Evolutionary conservation across 2,329 filamentous ascomycete genomes (phyloP).

Genomic region (Beauveria asiatica): DNA sequence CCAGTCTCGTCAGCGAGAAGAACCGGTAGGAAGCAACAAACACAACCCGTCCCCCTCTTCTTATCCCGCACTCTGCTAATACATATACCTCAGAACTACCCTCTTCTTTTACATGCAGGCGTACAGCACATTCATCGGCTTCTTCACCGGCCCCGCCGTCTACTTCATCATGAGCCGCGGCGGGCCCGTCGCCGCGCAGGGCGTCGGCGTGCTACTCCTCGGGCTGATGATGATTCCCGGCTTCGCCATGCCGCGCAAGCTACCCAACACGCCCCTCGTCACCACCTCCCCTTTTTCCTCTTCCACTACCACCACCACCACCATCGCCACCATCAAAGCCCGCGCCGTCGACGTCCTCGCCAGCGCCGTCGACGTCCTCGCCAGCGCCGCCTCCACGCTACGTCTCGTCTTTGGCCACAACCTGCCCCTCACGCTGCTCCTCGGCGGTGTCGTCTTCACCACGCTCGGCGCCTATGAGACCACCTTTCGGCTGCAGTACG

Average conservation of each 20-base stretch:
- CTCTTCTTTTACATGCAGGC: constrained; percentile 10
- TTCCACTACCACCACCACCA: not conserved
- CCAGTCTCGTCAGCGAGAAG: constrained; percentile 4
- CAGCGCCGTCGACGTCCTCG: not conserved
- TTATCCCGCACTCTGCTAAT: not conserved
- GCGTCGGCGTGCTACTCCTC: not conserved
- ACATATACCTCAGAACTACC: not conserved
- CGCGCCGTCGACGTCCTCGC: not conserved
- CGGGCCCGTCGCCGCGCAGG: constrained; percentile 4
- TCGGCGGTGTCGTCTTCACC: constrained; percentile 7
- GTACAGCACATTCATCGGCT: not conserved
- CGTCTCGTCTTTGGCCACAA: not conserved
- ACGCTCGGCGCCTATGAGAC: constrained; percentile 6
- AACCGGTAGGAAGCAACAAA: not conserved
- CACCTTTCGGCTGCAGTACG: constrained; percentile 7
- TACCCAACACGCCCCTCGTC: not conserved
- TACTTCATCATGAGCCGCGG: constrained; percentile 5
- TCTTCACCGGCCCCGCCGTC: constrained; percentile 6
- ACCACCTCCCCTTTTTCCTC: too few species aligned
- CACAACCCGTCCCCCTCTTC: too few species aligned
- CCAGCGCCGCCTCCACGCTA: not conserved
- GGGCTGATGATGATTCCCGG: not conserved
- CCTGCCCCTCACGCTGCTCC: constrained; percentile 5
- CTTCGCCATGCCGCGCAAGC: constrained; percentile 6
- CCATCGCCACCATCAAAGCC: not conserved